Percentiles rank a stretch among this genome's conserved stretches.
These are phyloP conservation scores for Cynara cardunculus DNA, from an alignment of 129 eudicot genomes.

Conservation along the genomic window DNA sequence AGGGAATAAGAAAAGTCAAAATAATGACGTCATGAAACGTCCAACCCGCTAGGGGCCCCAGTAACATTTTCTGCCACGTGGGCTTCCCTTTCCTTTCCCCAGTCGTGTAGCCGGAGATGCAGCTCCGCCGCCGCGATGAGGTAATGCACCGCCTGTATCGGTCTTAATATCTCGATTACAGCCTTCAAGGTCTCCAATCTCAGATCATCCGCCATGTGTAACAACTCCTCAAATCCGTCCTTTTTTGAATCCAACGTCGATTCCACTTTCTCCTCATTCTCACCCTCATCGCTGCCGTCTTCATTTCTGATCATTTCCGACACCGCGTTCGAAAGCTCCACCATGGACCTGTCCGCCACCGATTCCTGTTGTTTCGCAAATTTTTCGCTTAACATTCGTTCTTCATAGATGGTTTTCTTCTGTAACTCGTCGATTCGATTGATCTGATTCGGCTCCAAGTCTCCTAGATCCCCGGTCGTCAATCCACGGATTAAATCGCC, in stretches of 20 bases:
- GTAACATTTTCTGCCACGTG: background rate
- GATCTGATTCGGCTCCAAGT: constrained; percentile 38
- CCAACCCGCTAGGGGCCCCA: background rate
- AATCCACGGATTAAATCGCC: constrained; percentile 38
- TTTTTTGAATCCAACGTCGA: constrained; percentile 34
- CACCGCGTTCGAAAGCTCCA: constrained; percentile 46
- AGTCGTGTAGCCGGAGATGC: constrained; percentile 65
- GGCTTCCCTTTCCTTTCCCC: constrained; percentile 59
- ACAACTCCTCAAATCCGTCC: constrained; percentile 35
- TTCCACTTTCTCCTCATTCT: constrained; percentile 26
- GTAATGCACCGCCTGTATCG: constrained; percentile 53
- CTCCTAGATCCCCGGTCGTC: constrained; percentile 38
- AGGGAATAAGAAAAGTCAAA: background rate
- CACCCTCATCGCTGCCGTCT: background rate
- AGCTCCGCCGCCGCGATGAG: constrained; percentile 69
- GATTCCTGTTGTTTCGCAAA: constrained; percentile 50
- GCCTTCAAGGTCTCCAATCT: constrained; percentile 49
- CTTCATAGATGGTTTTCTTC: constrained; percentile 30
- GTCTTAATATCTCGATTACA: constrained; percentile 34
- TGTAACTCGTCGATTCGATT: constrained; percentile 42
- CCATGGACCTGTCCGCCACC: constrained; percentile 55
- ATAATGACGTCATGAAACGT: background rate
- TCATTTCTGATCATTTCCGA: constrained; percentile 34
- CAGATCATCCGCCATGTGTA: constrained; percentile 59
- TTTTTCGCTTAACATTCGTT: constrained; percentile 42